phyloP scores from a whole-genome alignment of 306 rosid genomes.

The Prosopis cineraria region DNA sequence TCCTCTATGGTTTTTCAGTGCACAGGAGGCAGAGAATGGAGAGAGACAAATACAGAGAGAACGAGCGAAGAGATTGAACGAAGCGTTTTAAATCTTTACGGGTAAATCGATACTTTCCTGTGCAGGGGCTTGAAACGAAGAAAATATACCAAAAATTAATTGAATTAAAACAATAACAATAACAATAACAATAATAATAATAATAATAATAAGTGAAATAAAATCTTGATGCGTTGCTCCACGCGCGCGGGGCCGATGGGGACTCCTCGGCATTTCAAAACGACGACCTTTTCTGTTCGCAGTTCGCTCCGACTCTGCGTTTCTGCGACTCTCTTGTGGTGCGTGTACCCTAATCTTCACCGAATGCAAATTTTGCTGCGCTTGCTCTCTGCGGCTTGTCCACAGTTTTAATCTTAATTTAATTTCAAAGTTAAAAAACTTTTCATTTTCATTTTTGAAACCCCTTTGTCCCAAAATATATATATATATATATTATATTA shows the following conservation, averaged over 20 bases:
- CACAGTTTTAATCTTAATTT: no score
- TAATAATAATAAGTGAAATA: background rate
- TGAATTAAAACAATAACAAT: background rate
- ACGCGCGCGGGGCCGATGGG: conserved; percentile 19
- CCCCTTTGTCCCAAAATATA: background rate
- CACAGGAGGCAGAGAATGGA: conserved; percentile 35
- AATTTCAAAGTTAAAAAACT: background rate
- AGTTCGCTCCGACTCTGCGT: background rate
- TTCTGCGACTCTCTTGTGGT: background rate
- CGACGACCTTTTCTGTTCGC: background rate
- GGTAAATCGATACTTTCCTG: conserved; percentile 29
- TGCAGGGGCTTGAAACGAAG: background rate
- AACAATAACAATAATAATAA: no score
- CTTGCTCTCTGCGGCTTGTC: background rate
- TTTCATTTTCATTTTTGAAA: background rate
- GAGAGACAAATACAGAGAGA: conserved; percentile 17
- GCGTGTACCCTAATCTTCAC: background rate
- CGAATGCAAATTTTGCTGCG: background rate
- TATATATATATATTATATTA: no score
- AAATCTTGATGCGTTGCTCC: background rate
- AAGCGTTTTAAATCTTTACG: conserved; percentile 55
- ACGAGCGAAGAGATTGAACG: conserved; percentile 39
- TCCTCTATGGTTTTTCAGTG: conserved; percentile 39
- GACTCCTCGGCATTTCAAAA: background rate
- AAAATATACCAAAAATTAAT: background rate